phyloP scores from a whole-genome alignment of 1,284 basidiomycete genomes.

The Erythrobasidium hasegawianum region DNA sequence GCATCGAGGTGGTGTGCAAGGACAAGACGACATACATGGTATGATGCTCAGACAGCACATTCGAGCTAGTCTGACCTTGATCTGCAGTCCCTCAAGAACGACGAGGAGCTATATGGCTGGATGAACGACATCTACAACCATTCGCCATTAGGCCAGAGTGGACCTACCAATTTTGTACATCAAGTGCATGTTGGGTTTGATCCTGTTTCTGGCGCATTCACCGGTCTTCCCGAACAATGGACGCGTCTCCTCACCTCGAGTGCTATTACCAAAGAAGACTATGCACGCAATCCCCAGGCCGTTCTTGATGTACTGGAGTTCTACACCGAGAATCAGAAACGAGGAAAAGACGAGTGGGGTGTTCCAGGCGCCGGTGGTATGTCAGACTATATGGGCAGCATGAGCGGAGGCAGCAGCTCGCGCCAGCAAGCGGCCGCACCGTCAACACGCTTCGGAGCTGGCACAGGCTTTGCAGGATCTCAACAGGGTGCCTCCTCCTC shows the following conservation, averaged over 20 bases:
- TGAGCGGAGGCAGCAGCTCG: slow-evolving; percentile 9
- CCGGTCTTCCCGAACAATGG: slow-evolving; percentile 96
- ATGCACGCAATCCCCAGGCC: slow-evolving; percentile 92
- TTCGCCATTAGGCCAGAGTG: slow-evolving; percentile 83
- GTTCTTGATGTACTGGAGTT: slow-evolving; percentile 97
- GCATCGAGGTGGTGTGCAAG: slow-evolving; percentile 76
- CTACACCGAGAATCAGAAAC: slow-evolving; percentile 94
- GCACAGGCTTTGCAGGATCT: slow-evolving; percentile 63
- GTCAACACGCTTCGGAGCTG: slow-evolving; percentile 74
- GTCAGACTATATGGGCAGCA: slow-evolving; percentile 22
- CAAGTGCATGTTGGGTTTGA: slow-evolving; percentile 98
- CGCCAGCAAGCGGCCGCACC: slow-evolving; percentile 34
- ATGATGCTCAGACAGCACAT: slow-evolving; percentile 41
- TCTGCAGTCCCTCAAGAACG: slow-evolving; percentile 76
- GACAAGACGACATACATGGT: slow-evolving; percentile 57
- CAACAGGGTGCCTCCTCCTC: slow-evolving; percentile 23
- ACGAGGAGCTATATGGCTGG: slow-evolving; percentile 95
- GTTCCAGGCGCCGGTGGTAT: slow-evolving; percentile 9
- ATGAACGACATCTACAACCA: slow-evolving; percentile 91
- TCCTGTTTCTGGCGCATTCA: slow-evolving; percentile 87
- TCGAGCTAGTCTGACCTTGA: slow-evolving; percentile 42
- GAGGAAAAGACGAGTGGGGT: slow-evolving; percentile 69
- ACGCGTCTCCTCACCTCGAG: slow-evolving; percentile 89
- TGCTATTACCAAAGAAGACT: slow-evolving; percentile 96
- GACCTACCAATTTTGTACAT: slow-evolving; percentile 95